Percentiles rank a stretch among this genome's conserved stretches.
phyloP scores from a whole-genome alignment of 208 protist species.

The Wallacemonas sp. region DNA sequence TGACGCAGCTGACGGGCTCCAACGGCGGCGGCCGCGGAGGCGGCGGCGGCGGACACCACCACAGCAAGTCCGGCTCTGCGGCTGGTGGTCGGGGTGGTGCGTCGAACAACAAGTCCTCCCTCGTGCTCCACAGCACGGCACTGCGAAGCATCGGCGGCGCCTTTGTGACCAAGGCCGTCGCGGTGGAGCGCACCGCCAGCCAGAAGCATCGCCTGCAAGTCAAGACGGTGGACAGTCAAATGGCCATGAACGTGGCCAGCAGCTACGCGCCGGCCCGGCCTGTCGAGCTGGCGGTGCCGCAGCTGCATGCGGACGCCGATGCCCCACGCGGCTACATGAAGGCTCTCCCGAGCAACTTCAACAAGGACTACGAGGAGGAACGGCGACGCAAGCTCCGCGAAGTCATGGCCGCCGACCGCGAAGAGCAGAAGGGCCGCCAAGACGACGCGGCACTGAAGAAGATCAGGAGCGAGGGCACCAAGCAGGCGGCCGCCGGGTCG shows the following conservation, averaged over 20 bases:
- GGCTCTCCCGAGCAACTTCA: conserved; percentile 67
- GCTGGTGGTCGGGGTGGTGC: neutral
- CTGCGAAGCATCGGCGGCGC: conserved; percentile 57
- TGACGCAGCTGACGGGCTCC: conserved; percentile 49
- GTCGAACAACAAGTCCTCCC: conserved; percentile 21
- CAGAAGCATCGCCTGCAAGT: conserved; percentile 80
- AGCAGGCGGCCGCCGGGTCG: neutral
- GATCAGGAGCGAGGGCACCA: conserved; percentile 35
- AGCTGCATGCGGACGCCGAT: conserved; percentile 64
- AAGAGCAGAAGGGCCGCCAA: conserved; percentile 75
- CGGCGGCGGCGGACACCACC: conserved; percentile 24
- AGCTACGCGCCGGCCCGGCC: conserved; percentile 82
- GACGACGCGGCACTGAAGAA: conserved; percentile 65
- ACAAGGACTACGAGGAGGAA: conserved; percentile 61
- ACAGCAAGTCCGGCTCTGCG: conserved; percentile 3
- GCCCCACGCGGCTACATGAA: conserved; percentile 84
- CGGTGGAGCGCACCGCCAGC: conserved; percentile 43
- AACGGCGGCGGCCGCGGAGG: conserved; percentile 6
- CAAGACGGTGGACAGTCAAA: conserved; percentile 89
- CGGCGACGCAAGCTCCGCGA: conserved; percentile 82
- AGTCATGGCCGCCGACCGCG: conserved; percentile 80
- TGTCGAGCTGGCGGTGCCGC: conserved; percentile 77
- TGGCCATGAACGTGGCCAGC: conserved; percentile 85
- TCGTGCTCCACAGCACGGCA: conserved; percentile 66
- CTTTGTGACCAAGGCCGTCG: conserved; percentile 73